Conservation (phyloP, 2,329 filamentous ascomycete genomes). For the Xylaria polymorpha region DNA sequence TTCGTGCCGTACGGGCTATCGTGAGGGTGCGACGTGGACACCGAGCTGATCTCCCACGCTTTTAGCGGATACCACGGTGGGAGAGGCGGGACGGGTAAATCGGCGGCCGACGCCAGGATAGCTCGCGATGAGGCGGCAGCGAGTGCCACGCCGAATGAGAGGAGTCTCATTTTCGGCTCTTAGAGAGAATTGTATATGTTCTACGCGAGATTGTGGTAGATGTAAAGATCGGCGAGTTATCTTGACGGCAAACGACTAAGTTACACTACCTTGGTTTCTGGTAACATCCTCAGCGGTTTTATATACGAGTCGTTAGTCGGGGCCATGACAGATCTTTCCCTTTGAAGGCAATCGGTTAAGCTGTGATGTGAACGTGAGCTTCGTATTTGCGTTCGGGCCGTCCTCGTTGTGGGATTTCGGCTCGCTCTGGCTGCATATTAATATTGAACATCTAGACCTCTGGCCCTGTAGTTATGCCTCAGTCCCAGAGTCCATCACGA, state of each 20-base stretch:
- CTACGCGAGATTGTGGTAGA: background rate
- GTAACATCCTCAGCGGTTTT: constrained; percentile 4
- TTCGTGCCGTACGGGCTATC: constrained; percentile 41
- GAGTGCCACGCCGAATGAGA: constrained; percentile 12
- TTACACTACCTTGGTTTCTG: constrained; percentile 6
- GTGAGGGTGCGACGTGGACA: constrained; percentile 36
- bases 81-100: constrained; percentile 31
- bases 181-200: background rate
- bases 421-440: constrained; percentile 34
- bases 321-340: background rate
- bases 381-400: constrained; percentile 22
- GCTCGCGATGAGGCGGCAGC: constrained; percentile 11
- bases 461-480: constrained; percentile 7
- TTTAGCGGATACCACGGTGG: constrained; percentile 45
- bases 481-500: constrained; percentile 14
- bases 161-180: constrained; percentile 27
- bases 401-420: constrained; percentile 30
- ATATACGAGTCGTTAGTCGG: background rate
- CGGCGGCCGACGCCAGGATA: constrained; percentile 8
- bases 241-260: background rate
- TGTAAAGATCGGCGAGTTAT: background rate
- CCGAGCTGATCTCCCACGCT: constrained; percentile 39
- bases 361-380: background rate
- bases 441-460: constrained; percentile 37
- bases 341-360: constrained; percentile 3